Evolutionary conservation across 164 flowering plant species (phyloP), one percentile per base, ranked within the genome.

Genomic region (Magnolia officinalis): DNA sequence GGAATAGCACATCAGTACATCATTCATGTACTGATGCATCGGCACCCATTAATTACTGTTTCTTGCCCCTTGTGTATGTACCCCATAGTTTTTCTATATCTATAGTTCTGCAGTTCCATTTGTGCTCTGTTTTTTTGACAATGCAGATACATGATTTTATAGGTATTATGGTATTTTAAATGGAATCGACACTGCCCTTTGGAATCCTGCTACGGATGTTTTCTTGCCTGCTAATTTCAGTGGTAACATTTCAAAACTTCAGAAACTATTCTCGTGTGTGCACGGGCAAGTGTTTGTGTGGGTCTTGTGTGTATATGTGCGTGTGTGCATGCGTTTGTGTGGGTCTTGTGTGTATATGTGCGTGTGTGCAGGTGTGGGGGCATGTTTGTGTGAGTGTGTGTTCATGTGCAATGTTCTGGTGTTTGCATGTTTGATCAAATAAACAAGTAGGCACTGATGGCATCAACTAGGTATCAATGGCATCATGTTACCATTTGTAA

Each of bases 141-240:
- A 18, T 51, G 50, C 19, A 67, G 7, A 71, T 69, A 37, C 70
- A 19, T 72, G 16, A 18, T 83, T 69, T 16, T 75, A 3, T 69
- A 90, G 91, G 88, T 90, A 90, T 78, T 70, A 64, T 81, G 93
- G 93, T 61, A 83, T 88, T 80, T 66, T 90, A 67, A 90, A 90
- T 79, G 93, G 93, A 75, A 85, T 90, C 74, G 93, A 90, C 76
- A 83, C 87, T 77, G 80, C 63, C 45, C 77, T 88, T 70, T 90
- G 93, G 93, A 85, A 88, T 73, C 91, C 93, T 63, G 84, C 88
- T 67, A 85, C 88, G 45, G 91, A 90, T 84, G 75, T 63, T 50
- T 87, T 82, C 81, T 83, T 90, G 82, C 91, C 93, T 50, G 82
- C 83, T 50, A 86, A 83, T 68, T 90, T 80, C 76, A 31, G 81